Evolutionary conservation across 768 basidiomycete genomes (phyloP), one percentile per base, ranked within the genome.

Genomic region (Trametes elegans): DNA sequence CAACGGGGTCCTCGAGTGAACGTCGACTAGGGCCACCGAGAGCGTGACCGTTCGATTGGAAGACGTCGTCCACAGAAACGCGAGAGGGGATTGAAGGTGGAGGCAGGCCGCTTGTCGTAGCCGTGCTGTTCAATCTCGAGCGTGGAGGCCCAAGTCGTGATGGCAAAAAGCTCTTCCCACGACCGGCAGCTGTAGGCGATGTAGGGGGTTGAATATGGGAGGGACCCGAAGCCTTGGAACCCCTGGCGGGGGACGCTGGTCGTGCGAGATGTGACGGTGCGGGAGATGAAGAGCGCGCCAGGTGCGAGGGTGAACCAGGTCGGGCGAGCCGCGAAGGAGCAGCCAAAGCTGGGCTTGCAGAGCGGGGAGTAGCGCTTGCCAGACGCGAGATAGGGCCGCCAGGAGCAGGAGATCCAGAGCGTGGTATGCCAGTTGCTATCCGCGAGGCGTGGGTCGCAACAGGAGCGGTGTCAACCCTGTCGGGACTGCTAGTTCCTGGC

Each of bases 61-160:
- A 55, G 3, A 50, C 46, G 16, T 59, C 57, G n/a, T 59, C 52
- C 21, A 53, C 7, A 18, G 57, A 54, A 5, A 48, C 13, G 2
- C 57, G 51, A 18, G 57, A 49, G 2, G 29, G 31, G 4, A 50
- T 34, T 7, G 57, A 59, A 5, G 57, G 52, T 1, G 57, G 28
- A 7, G 57, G 52, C 6, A 59, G 31, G 27, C 42, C 52, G 38
- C 47, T 54, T 23, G 34, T 29, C 14, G 42, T 19, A 21, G 59
- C 10, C 40, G 50, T 35, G 13, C 59, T 61, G 32, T 66, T 68
- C 19, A 80, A 67, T 32, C 79, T 79, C 7, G 80, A 68, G 35
- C 85, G 80, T 11, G 88, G 87, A 40, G 84, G 76, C 19, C 80
- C 88, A 8, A 93, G 73, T 27, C 88, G 82, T 36, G 90, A 92